Base-by-base conservation (phyloP, 495 filamentous ascomycete species). In the Neurospora hispaniola region DNA sequence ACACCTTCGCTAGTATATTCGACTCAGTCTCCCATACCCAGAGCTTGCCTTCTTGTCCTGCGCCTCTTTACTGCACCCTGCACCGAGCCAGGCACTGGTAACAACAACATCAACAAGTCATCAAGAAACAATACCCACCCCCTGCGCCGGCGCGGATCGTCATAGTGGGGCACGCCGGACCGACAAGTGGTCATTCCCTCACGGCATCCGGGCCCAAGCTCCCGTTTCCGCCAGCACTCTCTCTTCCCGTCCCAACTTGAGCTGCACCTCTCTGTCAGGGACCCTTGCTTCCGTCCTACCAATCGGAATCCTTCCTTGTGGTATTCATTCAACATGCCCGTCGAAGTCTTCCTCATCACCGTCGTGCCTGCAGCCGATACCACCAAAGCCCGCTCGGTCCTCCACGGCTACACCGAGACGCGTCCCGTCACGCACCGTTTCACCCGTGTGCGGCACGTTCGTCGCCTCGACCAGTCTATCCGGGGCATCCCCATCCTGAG, bases 261-360 rank as follows among this genome's bases (percentile, higher is more conserved):
- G 46, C 46, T 54, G 46, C 46, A 54, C 3, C n/a, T 54, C 54
- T 62, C 23, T 62, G 54, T 66, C 54, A 66, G 54, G 54, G 54
- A 66, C 54, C 54, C 54, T 66, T 66, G 54, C 54, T 14, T 23
- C 7, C 6, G 1, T 38, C 54, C 27, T 66, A 66, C 54, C 54
- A 66, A 66, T 66, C 54, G 54, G 54, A 66, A 31, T 18, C 31
- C 12, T 66, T 35, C 54, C 54, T 66, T 66, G 31, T 35, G 20
- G 20, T 59, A 5, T 27, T n/a, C 5, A 38, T n/a, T 54, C 23
- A 43, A 46, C 39, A 78, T 74, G 71, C 80, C 83, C 75, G 76
- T 83, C 74, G 85, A 86, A 69, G 76, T 85, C 18, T 84, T 85
- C 69, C 76, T 86, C 62, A 81, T 82, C 1, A 79, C 80, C 2